Evolutionary conservation across 2,329 filamentous ascomycete species (phyloP).

Genomic region (Arthroderma uncinatum): DNA sequence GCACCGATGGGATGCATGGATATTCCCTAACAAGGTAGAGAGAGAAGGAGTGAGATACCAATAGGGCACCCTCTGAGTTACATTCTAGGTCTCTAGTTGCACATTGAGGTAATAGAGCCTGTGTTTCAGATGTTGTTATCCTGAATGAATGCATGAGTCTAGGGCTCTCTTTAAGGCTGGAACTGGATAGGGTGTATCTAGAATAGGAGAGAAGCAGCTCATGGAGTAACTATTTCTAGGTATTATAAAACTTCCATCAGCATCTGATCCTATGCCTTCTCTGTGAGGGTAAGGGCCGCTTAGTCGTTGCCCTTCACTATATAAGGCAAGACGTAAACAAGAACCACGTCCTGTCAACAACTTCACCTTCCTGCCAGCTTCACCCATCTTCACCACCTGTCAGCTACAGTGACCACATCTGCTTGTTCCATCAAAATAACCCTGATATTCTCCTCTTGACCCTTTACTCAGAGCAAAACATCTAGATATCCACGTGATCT

Average conservation of each 20-base stretch:
- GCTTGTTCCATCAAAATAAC: not conserved
- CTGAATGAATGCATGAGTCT: not conserved
- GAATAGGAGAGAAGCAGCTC: not conserved
- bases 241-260: not conserved
- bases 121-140: not conserved
- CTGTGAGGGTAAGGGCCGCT: not conserved
- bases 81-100: not conserved
- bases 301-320: not conserved
- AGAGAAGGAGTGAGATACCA: not conserved
- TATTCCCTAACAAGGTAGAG: not conserved
- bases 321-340: not conserved
- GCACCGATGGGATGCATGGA: not conserved
- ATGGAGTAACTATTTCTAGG: not conserved
- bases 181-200: not conserved
- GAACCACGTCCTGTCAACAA: not conserved
- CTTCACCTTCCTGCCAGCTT: not conserved
- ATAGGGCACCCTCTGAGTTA: not conserved
- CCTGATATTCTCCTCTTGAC: not conserved
- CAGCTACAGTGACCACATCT: not conserved
- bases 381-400: not conserved
- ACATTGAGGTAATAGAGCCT: not conserved
- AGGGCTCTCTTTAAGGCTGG: not conserved
- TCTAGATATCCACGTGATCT: conserved; percentile 6
- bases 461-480: not conserved
- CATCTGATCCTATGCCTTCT: not conserved